phyloP scores from a whole-genome alignment of 352 stramenopile species.

The Globisporangium spiculum region DNA sequence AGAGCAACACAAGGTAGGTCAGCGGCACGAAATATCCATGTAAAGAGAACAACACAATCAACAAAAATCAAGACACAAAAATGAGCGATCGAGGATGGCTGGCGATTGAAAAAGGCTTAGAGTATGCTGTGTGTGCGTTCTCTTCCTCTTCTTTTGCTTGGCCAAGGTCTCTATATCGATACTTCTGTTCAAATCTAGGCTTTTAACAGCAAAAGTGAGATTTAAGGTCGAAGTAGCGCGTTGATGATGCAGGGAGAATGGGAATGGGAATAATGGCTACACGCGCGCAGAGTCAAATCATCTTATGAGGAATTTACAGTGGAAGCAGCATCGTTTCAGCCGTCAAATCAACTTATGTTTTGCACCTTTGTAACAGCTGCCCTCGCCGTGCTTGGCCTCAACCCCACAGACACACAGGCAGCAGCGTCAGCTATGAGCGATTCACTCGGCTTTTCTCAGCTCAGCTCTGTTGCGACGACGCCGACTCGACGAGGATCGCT shows the following conservation, averaged over 20 bases:
- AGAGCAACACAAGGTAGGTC: constrained; percentile 3
- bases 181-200: background rate
- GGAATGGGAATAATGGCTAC: background rate
- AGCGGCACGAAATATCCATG: constrained; percentile 7
- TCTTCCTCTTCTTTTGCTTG: background rate
- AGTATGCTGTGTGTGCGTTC: background rate
- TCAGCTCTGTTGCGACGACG: constrained; percentile 4
- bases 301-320: background rate
- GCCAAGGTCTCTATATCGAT: background rate
- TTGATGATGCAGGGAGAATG: background rate
- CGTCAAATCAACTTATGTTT: background rate
- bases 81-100: background rate
- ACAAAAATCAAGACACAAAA: constrained; percentile 6
- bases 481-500: constrained; percentile 10
- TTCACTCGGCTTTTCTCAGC: background rate
- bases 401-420: background rate
- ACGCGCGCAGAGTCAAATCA: background rate
- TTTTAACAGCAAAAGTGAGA: background rate
- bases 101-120: background rate
- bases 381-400: background rate
- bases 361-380: background rate
- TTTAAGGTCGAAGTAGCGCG: background rate
- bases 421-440: background rate
- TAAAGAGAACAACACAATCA: constrained; percentile 15
- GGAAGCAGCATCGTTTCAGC: background rate